Evolutionary conservation across 371 early-diverging fungal genomes (phyloP).

Genomic region (Mucor racemosus): DNA sequence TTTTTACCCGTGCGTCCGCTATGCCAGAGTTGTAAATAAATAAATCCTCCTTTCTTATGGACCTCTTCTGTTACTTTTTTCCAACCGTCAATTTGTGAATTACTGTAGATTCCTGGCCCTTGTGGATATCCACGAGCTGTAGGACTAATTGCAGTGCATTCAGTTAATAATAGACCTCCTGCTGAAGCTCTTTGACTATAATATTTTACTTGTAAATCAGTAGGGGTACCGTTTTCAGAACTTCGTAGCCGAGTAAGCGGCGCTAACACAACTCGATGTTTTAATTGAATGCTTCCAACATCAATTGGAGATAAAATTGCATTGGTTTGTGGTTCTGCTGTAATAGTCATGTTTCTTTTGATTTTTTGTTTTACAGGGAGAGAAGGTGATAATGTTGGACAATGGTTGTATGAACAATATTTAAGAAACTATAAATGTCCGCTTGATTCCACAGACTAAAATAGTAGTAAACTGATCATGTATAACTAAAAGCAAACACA

Average conservation of each 20-base stretch:
- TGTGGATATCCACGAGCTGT: constrained; percentile 41
- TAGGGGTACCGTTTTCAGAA: constrained; percentile 41
- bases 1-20: constrained; percentile 28
- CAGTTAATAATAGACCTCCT: constrained; percentile 61
- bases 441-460: not conserved
- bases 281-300: constrained; percentile 29
- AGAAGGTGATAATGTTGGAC: too few relatives aligned
- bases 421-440: not conserved
- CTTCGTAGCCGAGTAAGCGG: constrained; percentile 56
- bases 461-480: not conserved
- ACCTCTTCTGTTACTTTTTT: constrained; percentile 59
- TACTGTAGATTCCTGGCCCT: constrained; percentile 50
- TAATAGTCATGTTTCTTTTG: too few relatives aligned
- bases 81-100: constrained; percentile 61
- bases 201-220: constrained; percentile 50
- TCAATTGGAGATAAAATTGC: constrained; percentile 36
- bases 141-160: constrained; percentile 53
- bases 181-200: constrained; percentile 60
- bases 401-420: too few relatives aligned
- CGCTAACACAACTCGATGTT: constrained; percentile 63
- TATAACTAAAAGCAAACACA: too few relatives aligned
- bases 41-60: constrained; percentile 56
- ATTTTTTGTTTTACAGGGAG: too few relatives aligned
- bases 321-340: not conserved
- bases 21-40: constrained; percentile 64